Evolutionary conservation across 2,329 filamentous ascomycete genomes (phyloP), one percentile per base, ranked within the genome.

Genomic region (Fulvia fulva): DNA sequence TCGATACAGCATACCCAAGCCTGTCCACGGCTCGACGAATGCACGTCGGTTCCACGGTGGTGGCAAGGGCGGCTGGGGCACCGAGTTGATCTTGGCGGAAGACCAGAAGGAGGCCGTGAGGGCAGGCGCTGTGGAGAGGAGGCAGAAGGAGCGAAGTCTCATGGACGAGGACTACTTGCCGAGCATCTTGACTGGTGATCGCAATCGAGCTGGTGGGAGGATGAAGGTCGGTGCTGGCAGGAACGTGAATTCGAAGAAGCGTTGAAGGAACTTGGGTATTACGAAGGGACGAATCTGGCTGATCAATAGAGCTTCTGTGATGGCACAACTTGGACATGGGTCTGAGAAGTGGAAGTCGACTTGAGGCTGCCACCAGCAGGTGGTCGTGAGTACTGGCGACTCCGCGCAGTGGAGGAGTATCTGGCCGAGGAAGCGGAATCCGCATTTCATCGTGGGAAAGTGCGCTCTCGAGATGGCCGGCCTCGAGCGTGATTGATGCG

Each of bases 81-180:
- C 83, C 43, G 86, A 87, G 34, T 77, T 99, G 64, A 90, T 99
- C 55, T 77, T 99, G 9, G 86, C 91, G 0, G 93, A 97, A 76
- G 94, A 99, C 73, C 94, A 99, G 79, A 97, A 96, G 78, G 94
- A 99, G 78, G 97, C 89, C 74, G 74, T 83, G 44, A 80, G 82
- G 63, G 86, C 86, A 54, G 73, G 83, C 16, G 82, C 81, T 2
- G 82, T 86, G 65, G 83, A 88, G 71, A 83, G 82, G 67, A 84
- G 88, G 52, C 63, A 63, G 54, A 87, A 87, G 70, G 85, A 89
- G 72, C 87, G 85, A 70, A 91, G 96, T 75, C 76, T 96, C 57
- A 95, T 97, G 93, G 93, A 97, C 71, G 87, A 95, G 71, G 93
- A 99, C 75, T 96, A 92, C 72, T 75, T 97, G 63, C 94, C 94